These are phyloP conservation scores for Mycena kentingensis DNA, from an alignment of 768 basidiomycete genomes.

Conservation along the genomic window DNA sequence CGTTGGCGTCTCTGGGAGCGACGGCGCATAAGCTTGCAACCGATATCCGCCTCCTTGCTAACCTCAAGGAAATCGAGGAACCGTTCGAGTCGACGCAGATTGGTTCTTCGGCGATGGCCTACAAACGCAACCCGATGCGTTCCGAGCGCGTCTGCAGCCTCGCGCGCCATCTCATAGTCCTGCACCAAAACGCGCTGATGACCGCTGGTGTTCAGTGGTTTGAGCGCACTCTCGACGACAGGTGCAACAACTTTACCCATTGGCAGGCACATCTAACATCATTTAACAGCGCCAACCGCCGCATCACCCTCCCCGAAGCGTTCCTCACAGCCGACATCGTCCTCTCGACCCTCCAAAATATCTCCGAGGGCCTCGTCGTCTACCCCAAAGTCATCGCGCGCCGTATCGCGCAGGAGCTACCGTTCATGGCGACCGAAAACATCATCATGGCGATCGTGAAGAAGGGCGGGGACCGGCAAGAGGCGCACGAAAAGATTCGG, in stretches of 20 bases:
- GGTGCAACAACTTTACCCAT: conserved; percentile 43
- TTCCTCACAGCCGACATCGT: conserved; percentile 97
- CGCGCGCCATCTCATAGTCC: conserved; percentile 91
- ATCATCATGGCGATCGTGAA: conserved; percentile 99
- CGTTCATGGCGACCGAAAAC: conserved; percentile 99
- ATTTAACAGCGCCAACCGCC: conserved; percentile 80
- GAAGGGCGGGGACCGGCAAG: conserved; percentile 92
- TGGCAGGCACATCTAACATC: too few species aligned
- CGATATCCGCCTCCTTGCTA: conserved; percentile 90
- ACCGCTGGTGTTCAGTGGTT: conserved; percentile 97
- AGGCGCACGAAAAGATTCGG: conserved; percentile 94
- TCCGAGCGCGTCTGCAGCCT: conserved; percentile 96
- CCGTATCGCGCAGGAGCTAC: conserved; percentile 90
- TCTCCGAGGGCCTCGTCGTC: conserved; percentile 98
- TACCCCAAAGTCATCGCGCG: conserved; percentile 95
- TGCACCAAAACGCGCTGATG: conserved; percentile 96
- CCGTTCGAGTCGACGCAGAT: conserved; percentile 99
- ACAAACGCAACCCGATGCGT: conserved; percentile 99
- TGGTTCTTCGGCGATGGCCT: conserved; percentile 96
- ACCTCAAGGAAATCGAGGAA: conserved; percentile 98
- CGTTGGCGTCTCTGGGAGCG: conserved; percentile 87
- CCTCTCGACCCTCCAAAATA: conserved; percentile 92
- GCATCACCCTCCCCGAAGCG: conserved; percentile 94
- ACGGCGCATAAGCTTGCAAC: conserved; percentile 99
- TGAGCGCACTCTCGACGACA: conserved; percentile 96